These are phyloP conservation scores for Diatrype stigma DNA, from an alignment of 2,329 filamentous ascomycete genomes.

Conservation along the genomic window DNA sequence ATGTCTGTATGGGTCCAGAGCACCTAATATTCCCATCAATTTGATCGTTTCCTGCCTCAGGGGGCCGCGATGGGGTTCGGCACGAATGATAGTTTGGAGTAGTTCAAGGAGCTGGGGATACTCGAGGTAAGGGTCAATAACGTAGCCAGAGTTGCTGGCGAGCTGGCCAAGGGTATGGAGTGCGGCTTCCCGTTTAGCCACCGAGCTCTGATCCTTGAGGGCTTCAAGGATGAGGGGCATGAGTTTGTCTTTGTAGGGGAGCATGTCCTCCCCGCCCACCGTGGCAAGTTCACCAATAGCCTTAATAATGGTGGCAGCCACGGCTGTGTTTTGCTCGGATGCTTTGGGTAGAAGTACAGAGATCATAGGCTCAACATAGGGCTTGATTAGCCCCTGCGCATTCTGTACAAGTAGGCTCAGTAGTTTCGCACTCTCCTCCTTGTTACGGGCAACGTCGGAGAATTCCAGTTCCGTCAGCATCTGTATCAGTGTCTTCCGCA, in stretches of 20 bases:
- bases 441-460: conserved; percentile 87
- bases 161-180: conserved; percentile 87
- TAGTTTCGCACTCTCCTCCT: conserved; percentile 92
- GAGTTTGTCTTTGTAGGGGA: conserved; percentile 80
- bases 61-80: conserved; percentile 76
- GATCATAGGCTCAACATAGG: conserved; percentile 96
- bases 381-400: conserved; percentile 87
- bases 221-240: conserved; percentile 96
- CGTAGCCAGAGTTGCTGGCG: conserved; percentile 94
- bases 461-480: conserved; percentile 95
- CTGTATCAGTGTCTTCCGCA: conserved; percentile 93
- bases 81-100: conserved; percentile 88
- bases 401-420: conserved; percentile 91
- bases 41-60: conserved; percentile 94
- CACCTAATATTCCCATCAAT: conserved; percentile 89
- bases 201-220: conserved; percentile 88
- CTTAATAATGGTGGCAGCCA: conserved; percentile 91
- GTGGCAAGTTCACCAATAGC: conserved; percentile 92
- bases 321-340: conserved; percentile 76
- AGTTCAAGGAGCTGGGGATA: conserved; percentile 92
- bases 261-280: conserved; percentile 91
- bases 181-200: conserved; percentile 84
- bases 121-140: conserved; percentile 92
- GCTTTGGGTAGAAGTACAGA: conserved; percentile 91
- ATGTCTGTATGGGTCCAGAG: conserved; percentile 92